Percentiles rank a stretch among this genome's conserved stretches.
These are phyloP conservation scores for Rhizomucor pusillus DNA, from an alignment of 371 early-diverging fungal species.

Conservation along the genomic window DNA sequence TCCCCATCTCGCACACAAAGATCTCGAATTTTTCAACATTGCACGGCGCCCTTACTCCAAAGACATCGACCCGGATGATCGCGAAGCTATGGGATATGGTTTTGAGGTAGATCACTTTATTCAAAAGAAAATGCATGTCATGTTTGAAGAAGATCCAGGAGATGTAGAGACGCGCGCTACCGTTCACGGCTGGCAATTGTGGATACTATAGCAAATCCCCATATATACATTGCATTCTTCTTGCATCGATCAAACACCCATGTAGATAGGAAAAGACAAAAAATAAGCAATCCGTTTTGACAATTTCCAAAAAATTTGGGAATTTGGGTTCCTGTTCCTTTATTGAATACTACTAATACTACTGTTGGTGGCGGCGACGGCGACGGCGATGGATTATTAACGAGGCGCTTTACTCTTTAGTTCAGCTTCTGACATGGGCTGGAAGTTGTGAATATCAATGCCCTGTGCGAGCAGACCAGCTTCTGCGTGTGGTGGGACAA, in stretches of 20 bases:
- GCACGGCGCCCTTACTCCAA: conserved; percentile 52
- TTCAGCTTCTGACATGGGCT: conserved; percentile 36
- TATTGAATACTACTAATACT: no score
- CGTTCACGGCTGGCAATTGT: conserved; percentile 75
- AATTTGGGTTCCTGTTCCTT: no score
- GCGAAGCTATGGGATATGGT: conserved; percentile 59
- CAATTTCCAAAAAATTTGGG: no score
- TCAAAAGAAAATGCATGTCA: conserved; percentile 69
- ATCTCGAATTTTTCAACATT: conserved; percentile 79
- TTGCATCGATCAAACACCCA: no score
- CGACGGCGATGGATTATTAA: conserved; percentile 5
- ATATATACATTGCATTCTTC: no score
- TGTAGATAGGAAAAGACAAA: no score
- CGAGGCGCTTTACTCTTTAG: conserved; percentile 21
- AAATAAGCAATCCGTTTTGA: no score
- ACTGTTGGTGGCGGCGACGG: neutral
- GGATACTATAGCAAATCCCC: conserved; percentile 23
- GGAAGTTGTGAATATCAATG: conserved; percentile 44
- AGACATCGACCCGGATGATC: conserved; percentile 46
- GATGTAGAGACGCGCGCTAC: conserved; percentile 78
- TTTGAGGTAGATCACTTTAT: conserved; percentile 71
- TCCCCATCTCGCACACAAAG: conserved; percentile 72
- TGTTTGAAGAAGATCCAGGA: conserved; percentile 91
- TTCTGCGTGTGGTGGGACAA: conserved; percentile 65
- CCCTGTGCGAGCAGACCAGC: conserved; percentile 47